Conservation (phyloP, 2,329 filamentous ascomycete species). For the Apiospora arundinis region DNA sequence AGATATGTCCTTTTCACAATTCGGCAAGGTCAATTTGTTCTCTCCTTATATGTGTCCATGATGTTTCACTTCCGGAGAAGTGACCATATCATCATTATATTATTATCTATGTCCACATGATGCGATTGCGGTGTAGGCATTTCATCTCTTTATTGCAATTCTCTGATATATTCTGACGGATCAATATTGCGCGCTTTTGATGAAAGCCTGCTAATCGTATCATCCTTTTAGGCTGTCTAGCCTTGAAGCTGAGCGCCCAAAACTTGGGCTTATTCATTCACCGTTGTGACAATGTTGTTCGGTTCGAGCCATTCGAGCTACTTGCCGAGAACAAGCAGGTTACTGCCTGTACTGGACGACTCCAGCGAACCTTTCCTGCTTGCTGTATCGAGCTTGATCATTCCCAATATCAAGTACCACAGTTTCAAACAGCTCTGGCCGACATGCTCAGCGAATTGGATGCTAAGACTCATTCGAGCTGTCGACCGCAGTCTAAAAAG, state of each 20-base stretch:
- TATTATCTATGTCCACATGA: no score
- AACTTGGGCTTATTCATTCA: slow-evolving; percentile 19
- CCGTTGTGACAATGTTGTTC: slow-evolving; percentile 8
- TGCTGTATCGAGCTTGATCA: slow-evolving; percentile 15
- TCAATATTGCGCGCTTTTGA: not conserved
- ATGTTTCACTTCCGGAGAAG: no score
- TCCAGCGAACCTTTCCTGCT: slow-evolving; percentile 7
- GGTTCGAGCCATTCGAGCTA: slow-evolving; percentile 23
- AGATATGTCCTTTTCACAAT: slow-evolving; percentile 3
- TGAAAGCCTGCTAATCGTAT: slow-evolving; percentile 1
- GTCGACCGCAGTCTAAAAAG: slow-evolving; percentile 18
- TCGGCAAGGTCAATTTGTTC: not conserved
- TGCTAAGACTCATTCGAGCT: slow-evolving; percentile 13
- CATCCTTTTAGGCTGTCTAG: slow-evolving; percentile 19
- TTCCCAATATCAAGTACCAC: slow-evolving; percentile 5
- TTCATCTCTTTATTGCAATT: not conserved
- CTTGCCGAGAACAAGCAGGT: slow-evolving; percentile 18
- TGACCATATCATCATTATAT: no score
- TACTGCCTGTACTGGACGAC: slow-evolving; percentile 16
- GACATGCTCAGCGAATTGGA: slow-evolving; percentile 14
- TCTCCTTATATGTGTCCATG: no score
- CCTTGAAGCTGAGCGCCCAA: slow-evolving; percentile 19
- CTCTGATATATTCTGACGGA: not conserved
- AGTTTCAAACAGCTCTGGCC: slow-evolving; percentile 17
- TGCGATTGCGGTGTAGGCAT: not conserved